A percentile compares a stretch with the other conserved stretches of the same genome.
Evolutionary conservation across 2,329 filamentous ascomycete species (phyloP).

Genomic region (Fusarium mexicanum): DNA sequence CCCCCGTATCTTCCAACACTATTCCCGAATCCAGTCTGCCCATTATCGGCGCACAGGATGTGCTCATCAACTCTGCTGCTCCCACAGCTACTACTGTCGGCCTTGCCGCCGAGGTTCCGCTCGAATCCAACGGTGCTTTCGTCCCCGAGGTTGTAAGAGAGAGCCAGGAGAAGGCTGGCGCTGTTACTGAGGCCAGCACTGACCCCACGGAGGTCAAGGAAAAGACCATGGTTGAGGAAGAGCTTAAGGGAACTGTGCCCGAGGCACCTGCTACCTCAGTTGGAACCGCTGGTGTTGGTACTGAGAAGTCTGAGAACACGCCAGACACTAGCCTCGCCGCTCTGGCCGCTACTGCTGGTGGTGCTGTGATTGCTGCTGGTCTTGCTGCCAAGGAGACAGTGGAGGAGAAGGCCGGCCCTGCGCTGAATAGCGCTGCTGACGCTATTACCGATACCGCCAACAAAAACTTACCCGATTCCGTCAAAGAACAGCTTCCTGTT

Average conservation of each 20-base stretch:
- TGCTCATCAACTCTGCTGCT: slow-evolving; percentile 62
- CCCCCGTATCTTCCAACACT: slow-evolving; percentile 68
- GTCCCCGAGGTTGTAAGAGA: slow-evolving; percentile 69
- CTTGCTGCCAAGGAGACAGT: slow-evolving; percentile 48
- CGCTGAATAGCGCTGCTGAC: slow-evolving; percentile 50
- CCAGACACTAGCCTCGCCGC: slow-evolving; percentile 54
- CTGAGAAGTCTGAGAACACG: slow-evolving; percentile 61
- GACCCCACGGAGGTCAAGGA: slow-evolving; percentile 72
- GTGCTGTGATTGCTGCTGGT: slow-evolving; percentile 45
- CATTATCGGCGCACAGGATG: slow-evolving; percentile 58
- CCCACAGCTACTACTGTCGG: slow-evolving; percentile 72
- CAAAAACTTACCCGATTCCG: slow-evolving; percentile 62
- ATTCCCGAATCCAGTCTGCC: slow-evolving; percentile 88
- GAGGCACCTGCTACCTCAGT: slow-evolving; percentile 67
- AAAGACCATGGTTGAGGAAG: slow-evolving; percentile 76
- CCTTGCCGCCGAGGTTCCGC: slow-evolving; percentile 74
- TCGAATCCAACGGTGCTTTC: slow-evolving; percentile 60
- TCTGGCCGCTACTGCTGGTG: slow-evolving; percentile 49
- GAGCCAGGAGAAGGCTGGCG: slow-evolving; percentile 73
- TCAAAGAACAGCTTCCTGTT: slow-evolving; percentile 62
- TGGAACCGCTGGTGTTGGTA: slow-evolving; percentile 61
- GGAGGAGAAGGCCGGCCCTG: slow-evolving; percentile 51
- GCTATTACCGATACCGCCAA: slow-evolving; percentile 53
- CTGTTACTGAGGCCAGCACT: slow-evolving; percentile 74
- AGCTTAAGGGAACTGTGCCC: slow-evolving; percentile 74